Conservation (phyloP, 1,284 basidiomycete species). For the Marasmius oreades region DNA sequence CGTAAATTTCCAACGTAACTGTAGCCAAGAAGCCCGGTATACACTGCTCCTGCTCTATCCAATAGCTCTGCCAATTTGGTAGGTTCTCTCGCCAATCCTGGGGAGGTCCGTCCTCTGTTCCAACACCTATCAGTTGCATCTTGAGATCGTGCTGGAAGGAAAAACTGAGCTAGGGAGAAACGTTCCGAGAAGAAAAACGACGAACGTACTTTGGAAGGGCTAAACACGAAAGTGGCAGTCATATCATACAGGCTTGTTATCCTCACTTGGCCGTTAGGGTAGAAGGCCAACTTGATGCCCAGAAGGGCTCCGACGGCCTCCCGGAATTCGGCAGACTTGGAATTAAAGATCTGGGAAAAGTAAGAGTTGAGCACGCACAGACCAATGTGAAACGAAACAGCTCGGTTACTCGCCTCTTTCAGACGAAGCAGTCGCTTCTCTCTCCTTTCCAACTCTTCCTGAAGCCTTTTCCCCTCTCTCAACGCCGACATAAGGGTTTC, state of each 20-base stretch:
- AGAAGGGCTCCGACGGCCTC: constrained; percentile 79
- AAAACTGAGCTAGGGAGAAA: not conserved
- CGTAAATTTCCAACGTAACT: constrained; percentile 72
- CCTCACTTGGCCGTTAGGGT: constrained; percentile 78
- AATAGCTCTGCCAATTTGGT: constrained; percentile 63
- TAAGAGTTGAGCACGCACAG: not conserved
- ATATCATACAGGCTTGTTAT: constrained; percentile 81
- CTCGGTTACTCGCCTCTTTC: constrained; percentile 48
- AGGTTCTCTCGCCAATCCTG: constrained; percentile 44
- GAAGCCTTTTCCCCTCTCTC: constrained; percentile 24
- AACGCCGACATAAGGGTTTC: constrained; percentile 10
- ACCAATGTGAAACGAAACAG: not conserved
- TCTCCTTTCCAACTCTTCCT: constrained; percentile 60
- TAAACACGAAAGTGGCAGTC: constrained; percentile 68
- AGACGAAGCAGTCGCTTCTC: constrained; percentile 75
- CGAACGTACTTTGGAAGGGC: constrained; percentile 36
- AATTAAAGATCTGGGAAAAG: constrained; percentile 53
- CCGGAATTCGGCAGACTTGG: constrained; percentile 78
- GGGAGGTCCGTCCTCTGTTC: constrained; percentile 64
- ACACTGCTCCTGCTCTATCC: constrained; percentile 70
- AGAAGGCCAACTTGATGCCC: constrained; percentile 82
- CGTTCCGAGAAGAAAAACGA: not conserved
- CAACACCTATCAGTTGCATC: constrained; percentile 61
- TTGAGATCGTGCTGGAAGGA: constrained; percentile 17
- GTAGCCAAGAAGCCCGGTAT: constrained; percentile 75